Conservation (phyloP, 1,284 basidiomycete species). For the Ustilago curta region DNA sequence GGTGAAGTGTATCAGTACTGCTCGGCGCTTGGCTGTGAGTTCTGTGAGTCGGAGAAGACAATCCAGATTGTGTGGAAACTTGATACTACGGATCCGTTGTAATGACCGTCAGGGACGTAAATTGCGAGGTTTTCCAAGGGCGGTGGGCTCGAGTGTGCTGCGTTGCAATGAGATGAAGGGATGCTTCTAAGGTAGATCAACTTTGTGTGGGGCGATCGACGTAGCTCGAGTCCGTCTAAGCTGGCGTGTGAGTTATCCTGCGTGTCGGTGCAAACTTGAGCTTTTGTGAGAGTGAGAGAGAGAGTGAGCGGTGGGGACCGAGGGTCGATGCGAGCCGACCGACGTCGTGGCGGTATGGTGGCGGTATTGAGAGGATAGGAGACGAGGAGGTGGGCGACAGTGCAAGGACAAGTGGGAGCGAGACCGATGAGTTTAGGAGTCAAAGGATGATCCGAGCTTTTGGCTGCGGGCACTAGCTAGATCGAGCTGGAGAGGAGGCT, state of each 20-base stretch:
- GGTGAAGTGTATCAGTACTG: not conserved
- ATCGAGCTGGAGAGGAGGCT: slow-evolving; percentile 15
- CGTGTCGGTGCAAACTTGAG: not conserved
- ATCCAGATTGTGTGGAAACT: not conserved
- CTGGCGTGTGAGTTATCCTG: not conserved
- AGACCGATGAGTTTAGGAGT: slow-evolving; percentile 4
- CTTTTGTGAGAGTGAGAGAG: too few species aligned
- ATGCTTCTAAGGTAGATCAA: not conserved
- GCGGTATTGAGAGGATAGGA: not conserved
- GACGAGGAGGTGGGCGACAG: not conserved
- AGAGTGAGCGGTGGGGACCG: not conserved
- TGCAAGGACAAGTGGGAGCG: not conserved
- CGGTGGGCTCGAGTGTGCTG: slow-evolving; percentile 1
- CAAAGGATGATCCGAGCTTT: not conserved
- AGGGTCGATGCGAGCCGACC: not conserved
- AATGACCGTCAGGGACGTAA: not conserved
- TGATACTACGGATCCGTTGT: not conserved
- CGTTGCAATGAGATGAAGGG: slow-evolving; percentile 15
- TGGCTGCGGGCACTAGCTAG: not conserved
- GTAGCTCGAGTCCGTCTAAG: not conserved
- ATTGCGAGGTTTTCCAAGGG: not conserved
- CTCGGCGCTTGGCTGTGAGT: not conserved
- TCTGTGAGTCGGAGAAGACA: not conserved
- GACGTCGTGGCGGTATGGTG: not conserved
- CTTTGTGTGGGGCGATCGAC: not conserved